These are phyloP conservation scores for Penicillium hordei DNA, from an alignment of 2,329 filamentous ascomycete genomes.

Conservation along the genomic window DNA sequence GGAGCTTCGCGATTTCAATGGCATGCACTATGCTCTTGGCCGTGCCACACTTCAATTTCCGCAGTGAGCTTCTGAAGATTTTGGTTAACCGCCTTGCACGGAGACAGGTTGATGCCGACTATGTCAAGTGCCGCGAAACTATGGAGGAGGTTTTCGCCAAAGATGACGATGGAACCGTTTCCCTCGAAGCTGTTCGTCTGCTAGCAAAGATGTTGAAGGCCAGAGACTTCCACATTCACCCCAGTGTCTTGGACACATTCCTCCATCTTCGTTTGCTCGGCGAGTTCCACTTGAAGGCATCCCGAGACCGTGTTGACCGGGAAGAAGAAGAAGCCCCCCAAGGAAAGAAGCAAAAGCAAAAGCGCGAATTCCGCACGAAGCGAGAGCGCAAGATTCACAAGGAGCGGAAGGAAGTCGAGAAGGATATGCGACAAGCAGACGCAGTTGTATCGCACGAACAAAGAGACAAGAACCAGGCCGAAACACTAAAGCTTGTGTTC, in stretches of 20 bases:
- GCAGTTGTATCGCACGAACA: conserved; percentile 90
- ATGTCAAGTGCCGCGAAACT: conserved; percentile 72
- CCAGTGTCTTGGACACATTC: conserved; percentile 85
- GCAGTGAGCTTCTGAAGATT: conserved; percentile 81
- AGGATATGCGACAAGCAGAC: conserved; percentile 91
- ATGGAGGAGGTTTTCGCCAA: conserved; percentile 79
- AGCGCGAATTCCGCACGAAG: conserved; percentile 87
- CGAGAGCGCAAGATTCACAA: conserved; percentile 77
- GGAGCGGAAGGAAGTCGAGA: conserved; percentile 83
- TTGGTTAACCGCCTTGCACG: conserved; percentile 78
- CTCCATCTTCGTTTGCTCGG: conserved; percentile 83
- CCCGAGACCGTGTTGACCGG: conserved; percentile 71
- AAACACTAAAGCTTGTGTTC: conserved; percentile 94
- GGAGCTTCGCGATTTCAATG: conserved; percentile 78
- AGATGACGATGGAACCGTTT: conserved; percentile 86
- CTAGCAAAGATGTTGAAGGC: conserved; percentile 95
- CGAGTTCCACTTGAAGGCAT: conserved; percentile 83
- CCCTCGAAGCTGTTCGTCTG: conserved; percentile 80
- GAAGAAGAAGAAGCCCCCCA: conserved; percentile 44
- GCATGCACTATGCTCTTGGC: conserved; percentile 75
- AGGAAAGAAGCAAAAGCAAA: conserved; percentile 66
- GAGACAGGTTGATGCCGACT: conserved; percentile 70
- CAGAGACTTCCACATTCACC: conserved; percentile 77
- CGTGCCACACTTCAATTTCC: conserved; percentile 97
- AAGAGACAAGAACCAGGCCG: conserved; percentile 87